Conservation (phyloP, 257 asterid genomes). For the Solanum peruvianum region DNA sequence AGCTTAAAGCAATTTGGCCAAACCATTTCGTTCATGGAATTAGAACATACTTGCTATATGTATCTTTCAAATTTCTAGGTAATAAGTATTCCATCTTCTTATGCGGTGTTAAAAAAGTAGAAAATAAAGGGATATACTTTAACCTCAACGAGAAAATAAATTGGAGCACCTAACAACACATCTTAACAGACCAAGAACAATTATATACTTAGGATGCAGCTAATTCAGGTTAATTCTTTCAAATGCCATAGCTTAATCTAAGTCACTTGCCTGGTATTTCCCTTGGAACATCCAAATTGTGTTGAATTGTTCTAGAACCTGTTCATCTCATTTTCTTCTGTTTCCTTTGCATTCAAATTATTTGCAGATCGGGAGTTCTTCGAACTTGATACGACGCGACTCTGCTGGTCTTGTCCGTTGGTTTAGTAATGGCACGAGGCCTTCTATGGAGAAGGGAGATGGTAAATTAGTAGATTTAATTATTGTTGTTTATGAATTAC, state of each 20-base stretch:
- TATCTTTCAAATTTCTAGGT: background rate
- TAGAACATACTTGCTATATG: background rate
- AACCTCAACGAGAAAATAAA: background rate
- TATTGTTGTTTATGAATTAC: background rate
- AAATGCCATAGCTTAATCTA: background rate
- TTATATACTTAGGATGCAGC: background rate
- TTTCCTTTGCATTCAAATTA: background rate
- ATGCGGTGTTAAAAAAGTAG: background rate
- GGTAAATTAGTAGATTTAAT: slow-evolving; percentile 22
- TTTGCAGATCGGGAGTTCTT: slow-evolving; percentile 50
- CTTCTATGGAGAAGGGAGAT: slow-evolving; percentile 35
- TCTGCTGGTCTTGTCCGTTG: slow-evolving; percentile 31
- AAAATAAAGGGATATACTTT: background rate
- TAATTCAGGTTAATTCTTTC: background rate
- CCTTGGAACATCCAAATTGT: background rate
- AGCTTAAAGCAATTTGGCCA: background rate
- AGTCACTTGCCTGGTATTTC: background rate
- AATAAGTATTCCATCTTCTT: background rate
- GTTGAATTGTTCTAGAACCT: background rate
- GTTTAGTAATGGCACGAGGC: slow-evolving; percentile 38
- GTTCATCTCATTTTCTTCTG: background rate
- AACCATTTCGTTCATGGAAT: background rate
- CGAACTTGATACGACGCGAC: slow-evolving; percentile 36
- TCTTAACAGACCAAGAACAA: background rate
- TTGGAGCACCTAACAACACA: background rate